phyloP scores from a whole-genome alignment of 805 yeast genomes.

The Brettanomyces custersianus region DNA sequence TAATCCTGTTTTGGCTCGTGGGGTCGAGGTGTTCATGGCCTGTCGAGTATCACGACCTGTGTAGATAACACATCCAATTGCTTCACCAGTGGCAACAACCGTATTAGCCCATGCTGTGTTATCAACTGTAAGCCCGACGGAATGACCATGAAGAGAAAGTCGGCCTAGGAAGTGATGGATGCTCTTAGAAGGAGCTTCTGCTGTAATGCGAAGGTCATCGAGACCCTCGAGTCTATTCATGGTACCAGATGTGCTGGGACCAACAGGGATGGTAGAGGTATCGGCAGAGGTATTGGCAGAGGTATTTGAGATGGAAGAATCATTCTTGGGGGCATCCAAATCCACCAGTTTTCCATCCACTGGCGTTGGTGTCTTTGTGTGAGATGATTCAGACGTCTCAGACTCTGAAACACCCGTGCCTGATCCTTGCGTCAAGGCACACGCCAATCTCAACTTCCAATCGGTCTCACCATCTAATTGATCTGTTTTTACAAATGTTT shows the following conservation, averaged over 20 bases:
- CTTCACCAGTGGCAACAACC: slow-evolving; percentile 88
- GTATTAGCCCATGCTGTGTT: slow-evolving; percentile 98
- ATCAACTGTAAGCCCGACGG: slow-evolving; percentile 69
- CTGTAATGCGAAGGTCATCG: slow-evolving; percentile 47
- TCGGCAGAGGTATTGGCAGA: no score
- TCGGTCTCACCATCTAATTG: slow-evolving; percentile 99
- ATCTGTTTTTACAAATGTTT: slow-evolving; percentile 90
- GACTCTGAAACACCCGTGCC: no score
- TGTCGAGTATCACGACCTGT: slow-evolving; percentile 94
- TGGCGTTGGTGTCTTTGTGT: slow-evolving; percentile 32
- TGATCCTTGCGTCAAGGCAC: slow-evolving; percentile 69
- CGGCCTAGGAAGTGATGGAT: slow-evolving; percentile 80
- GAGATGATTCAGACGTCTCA: no score
- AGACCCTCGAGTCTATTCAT: no score
- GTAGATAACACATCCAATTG: slow-evolving; percentile 79
- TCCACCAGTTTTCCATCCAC: not conserved
- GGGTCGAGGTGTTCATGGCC: slow-evolving; percentile 81
- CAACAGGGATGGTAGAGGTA: no score
- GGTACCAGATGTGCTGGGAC: no score
- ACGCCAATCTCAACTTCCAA: slow-evolving; percentile 88
- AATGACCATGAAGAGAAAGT: slow-evolving; percentile 46
- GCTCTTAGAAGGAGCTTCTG: slow-evolving; percentile 75
- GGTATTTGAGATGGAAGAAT: not conserved
- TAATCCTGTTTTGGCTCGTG: slow-evolving; percentile 84
- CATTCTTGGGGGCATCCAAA: no score